A percentile compares a stretch with the other conserved stretches of the same genome.
These are phyloP conservation scores for Cubamyces lactineus DNA, from an alignment of 768 basidiomycete genomes.

Conservation along the genomic window DNA sequence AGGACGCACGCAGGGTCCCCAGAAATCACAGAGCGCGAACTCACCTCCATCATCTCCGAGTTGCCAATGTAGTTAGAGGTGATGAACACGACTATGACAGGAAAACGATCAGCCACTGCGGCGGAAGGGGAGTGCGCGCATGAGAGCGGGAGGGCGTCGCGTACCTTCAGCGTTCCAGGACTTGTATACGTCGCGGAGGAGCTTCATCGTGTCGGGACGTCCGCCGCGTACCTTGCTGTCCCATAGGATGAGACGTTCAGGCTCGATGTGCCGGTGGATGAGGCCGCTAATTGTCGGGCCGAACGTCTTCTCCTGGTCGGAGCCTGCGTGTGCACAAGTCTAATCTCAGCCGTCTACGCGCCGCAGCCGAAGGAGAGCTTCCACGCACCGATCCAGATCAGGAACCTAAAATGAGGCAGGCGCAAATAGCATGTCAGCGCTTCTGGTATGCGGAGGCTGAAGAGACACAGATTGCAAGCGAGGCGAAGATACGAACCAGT, in stretches of 20 bases:
- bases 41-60: slow-evolving; percentile 78
- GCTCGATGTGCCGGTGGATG: slow-evolving; percentile 70
- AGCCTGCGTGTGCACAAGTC: slow-evolving; percentile 47
- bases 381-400: slow-evolving; percentile 72
- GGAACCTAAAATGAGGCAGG: slow-evolving; percentile 50
- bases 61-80: slow-evolving; percentile 85
- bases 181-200: slow-evolving; percentile 68
- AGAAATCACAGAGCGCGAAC: slow-evolving; percentile 36
- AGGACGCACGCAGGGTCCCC: background rate
- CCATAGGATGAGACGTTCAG: slow-evolving; percentile 77
- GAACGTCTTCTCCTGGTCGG: slow-evolving; percentile 84
- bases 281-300: slow-evolving; percentile 78
- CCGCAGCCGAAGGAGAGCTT: background rate
- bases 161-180: slow-evolving; percentile 71
- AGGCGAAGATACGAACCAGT: slow-evolving; percentile 52
- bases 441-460: slow-evolving; percentile 3
- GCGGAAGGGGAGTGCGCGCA: background rate
- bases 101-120: slow-evolving; percentile 8
- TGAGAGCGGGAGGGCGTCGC: slow-evolving; percentile 3
- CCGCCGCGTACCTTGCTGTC: slow-evolving; percentile 76
- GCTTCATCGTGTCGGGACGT: slow-evolving; percentile 77
- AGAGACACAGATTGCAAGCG: background rate
- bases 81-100: slow-evolving; percentile 62
- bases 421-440: slow-evolving; percentile 3
- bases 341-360: slow-evolving; percentile 23